Conservation (phyloP, 352 stramenopile genomes). For the Blastocystis sp. region DNA sequence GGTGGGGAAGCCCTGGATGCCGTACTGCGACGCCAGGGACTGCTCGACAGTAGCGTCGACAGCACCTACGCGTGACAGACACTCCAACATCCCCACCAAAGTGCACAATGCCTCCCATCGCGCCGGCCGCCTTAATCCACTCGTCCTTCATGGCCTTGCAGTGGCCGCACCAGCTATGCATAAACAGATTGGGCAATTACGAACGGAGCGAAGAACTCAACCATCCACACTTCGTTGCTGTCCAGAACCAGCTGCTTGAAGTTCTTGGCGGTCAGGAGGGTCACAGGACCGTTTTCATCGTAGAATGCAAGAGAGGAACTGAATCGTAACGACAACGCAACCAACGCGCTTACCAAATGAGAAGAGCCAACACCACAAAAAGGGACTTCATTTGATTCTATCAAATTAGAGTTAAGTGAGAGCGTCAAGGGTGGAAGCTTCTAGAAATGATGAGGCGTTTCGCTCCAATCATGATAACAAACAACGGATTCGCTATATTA, state of each 20-base stretch:
- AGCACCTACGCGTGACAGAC: neutral
- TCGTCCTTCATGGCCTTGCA: constrained; percentile 70
- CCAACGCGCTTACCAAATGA: neutral
- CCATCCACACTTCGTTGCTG: constrained; percentile 69
- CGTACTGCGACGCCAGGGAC: constrained; percentile 27
- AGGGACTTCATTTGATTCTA: constrained; percentile 22
- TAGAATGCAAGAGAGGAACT: constrained; percentile 59
- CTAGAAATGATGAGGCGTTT: constrained; percentile 68
- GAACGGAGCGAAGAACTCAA: constrained; percentile 69
- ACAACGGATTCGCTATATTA: neutral
- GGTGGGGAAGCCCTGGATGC: constrained; percentile 63
- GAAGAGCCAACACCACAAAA: neutral
- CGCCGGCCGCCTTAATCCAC: constrained; percentile 68
- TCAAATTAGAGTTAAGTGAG: neutral
- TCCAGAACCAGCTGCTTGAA: constrained; percentile 64
- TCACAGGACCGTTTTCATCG: constrained; percentile 55
- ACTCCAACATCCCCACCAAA: constrained; percentile 34
- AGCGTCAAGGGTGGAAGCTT: constrained; percentile 18
- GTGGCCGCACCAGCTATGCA: constrained; percentile 69
- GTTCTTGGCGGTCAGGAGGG: constrained; percentile 51
- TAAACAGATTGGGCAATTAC: constrained; percentile 14
- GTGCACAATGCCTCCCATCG: constrained; percentile 67
- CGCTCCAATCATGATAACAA: neutral
- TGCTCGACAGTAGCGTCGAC: constrained; percentile 64
- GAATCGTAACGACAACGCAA: neutral